Base-by-base conservation (phyloP, 2,329 filamentous ascomycete genomes). In the Stenocarpella maydis region DNA sequence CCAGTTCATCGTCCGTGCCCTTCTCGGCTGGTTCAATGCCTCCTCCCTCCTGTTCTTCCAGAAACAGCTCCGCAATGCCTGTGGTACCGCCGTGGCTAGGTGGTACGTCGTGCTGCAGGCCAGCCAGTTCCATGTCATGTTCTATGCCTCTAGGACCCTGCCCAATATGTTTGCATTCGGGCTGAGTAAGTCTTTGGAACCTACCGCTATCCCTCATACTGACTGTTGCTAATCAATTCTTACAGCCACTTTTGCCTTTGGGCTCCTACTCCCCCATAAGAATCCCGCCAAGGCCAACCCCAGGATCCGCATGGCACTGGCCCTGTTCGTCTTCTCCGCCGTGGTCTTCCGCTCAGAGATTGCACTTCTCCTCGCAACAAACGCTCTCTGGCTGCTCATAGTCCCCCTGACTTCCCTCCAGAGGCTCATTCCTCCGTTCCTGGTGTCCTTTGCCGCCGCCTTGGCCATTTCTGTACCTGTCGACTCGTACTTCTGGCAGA, bases 111-210 rank as follows among this genome's bases (percentile, higher is more conserved):
- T 93, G 47, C 85, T 98, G 66, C 91, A 94, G 76, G 88, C 88
- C 1, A 91, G 90, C 79, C 95, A 98, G 80, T 99, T 99, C 77
- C 96, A 99, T 81, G 82, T 97, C 71, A 86, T 96, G 71, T 99
- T 94, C 80, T 99, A 99, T 82, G 91, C 95, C 17, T 96, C 94
- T 19, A 87, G 96, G 71, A 96, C 94, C 2, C 82, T 99, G 73
- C 96, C 96, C 2, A 99, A 99, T 78, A 97, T 97, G 92, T 97
- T 98, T 81, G 95, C 96, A 24, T 96, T 98, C 82, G 88, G 90
- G 12, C 82, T 98, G 69, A 93, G 91, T 95, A 84, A 80, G 90
- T 85, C 12, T 43, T 8, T 6, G 21, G 21, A 2, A 7, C 17
- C 15, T 14, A 49, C 7, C 19, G 14, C 24, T 12, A 9, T 31